Conservation (phyloP, 2,329 filamentous ascomycete genomes). For the Monilinia aucupariae region DNA sequence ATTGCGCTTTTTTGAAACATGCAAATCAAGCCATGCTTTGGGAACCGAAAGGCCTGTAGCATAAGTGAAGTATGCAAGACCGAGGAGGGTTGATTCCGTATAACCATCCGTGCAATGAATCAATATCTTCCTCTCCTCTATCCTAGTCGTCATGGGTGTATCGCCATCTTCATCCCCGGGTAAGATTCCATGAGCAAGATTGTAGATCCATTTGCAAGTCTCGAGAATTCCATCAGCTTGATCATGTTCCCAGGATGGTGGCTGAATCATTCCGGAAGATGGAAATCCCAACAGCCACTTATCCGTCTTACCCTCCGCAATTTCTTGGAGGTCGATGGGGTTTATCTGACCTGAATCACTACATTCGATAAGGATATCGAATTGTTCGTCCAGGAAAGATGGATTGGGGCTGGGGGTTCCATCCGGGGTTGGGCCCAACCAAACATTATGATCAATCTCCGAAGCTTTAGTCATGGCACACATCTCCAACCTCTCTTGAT, state of each 20-base stretch:
- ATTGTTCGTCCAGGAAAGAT: constrained; percentile 48
- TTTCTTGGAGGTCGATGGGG: constrained; percentile 55
- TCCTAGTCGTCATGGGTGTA: constrained; percentile 43
- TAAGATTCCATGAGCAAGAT: constrained; percentile 42
- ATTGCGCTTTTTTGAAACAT: constrained; percentile 75
- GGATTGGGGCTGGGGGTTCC: constrained; percentile 40
- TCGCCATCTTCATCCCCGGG: constrained; percentile 47
- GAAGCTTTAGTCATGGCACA: constrained; percentile 84
- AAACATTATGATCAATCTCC: constrained; percentile 85
- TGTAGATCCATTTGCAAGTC: constrained; percentile 85
- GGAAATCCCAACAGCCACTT: constrained; percentile 62
- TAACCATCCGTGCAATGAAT: constrained; percentile 96
- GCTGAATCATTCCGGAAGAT: constrained; percentile 86
- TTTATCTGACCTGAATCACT: constrained; percentile 78
- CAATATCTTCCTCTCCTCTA: constrained; percentile 58
- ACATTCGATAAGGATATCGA: constrained; percentile 82
- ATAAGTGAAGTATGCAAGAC: constrained; percentile 89
- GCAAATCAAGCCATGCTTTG: constrained; percentile 81
- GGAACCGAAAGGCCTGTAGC: constrained; percentile 75
- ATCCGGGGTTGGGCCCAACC: constrained; percentile 82
- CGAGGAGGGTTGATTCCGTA: constrained; percentile 86
- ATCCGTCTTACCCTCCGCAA: constrained; percentile 49
- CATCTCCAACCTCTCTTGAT: constrained; percentile 88
- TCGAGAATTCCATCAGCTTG: constrained; percentile 82
- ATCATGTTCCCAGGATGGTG: constrained; percentile 73